A percentile compares a stretch with the other conserved stretches of the same genome.
Conservation (phyloP, 177 flowering plant genomes). For the Vitis hybrid region DNA sequence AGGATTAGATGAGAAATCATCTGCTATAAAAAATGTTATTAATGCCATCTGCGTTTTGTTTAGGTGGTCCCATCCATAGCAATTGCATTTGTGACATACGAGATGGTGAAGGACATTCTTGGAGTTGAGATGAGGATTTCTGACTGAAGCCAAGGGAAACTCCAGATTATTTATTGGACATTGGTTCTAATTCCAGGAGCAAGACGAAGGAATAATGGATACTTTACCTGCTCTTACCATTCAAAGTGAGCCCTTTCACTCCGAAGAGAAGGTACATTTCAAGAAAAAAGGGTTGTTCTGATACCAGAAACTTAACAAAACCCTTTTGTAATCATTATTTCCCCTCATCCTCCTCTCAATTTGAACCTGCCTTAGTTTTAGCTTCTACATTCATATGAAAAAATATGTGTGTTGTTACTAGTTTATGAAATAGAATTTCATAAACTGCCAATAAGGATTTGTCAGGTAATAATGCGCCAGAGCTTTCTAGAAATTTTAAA, state of each 20-base stretch:
- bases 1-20: too few relatives aligned
- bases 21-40: neutral
- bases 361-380: neutral
- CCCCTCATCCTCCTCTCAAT: neutral
- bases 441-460: constrained; percentile 15
- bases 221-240: too few relatives aligned
- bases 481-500: too few relatives aligned
- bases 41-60: constrained; percentile 1
- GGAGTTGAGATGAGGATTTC: constrained; percentile 95
- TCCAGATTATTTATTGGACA: too few relatives aligned
- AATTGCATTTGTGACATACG: constrained; percentile 93
- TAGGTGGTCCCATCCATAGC: constrained; percentile 98
- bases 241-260: too few relatives aligned
- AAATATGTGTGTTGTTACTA: too few relatives aligned
- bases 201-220: too few relatives aligned
- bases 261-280: neutral
- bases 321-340: neutral
- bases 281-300: neutral
- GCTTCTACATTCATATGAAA: constrained; percentile 8
- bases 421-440: too few relatives aligned
- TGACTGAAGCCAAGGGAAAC: constrained; percentile 40
- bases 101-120: constrained; percentile 76
- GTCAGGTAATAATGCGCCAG: neutral
- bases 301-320: neutral
- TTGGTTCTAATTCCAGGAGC: too few relatives aligned